Conservation (phyloP, 331 rosid genomes). For the Spiraea crenata region DNA sequence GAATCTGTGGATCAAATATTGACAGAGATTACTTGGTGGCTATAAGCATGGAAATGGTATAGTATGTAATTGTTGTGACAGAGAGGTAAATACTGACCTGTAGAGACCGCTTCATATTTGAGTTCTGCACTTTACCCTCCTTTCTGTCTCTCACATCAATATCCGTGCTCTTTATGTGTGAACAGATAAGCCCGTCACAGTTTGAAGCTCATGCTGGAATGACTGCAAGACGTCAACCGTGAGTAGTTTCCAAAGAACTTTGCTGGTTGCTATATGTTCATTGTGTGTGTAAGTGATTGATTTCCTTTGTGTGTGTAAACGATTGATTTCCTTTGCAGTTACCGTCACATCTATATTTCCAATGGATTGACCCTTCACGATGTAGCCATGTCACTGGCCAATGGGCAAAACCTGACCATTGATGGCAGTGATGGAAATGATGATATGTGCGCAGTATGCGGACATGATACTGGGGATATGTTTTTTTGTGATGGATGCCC, state of each 20-base stretch:
- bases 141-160: slow-evolving; percentile 6
- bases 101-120: slow-evolving; percentile 4
- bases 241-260: slow-evolving; percentile 32
- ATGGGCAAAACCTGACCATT: slow-evolving; percentile 84
- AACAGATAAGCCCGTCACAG: slow-evolving; percentile 65
- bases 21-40: slow-evolving; percentile 86
- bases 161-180: slow-evolving; percentile 11
- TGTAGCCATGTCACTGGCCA: slow-evolving; percentile 90
- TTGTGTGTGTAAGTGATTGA: slow-evolving; percentile 24
- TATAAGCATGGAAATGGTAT: slow-evolving; percentile 93
- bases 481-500: slow-evolving; percentile 90
- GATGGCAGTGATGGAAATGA: slow-evolving; percentile 97
- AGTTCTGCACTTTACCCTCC: slow-evolving; percentile 16
- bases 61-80: slow-evolving; percentile 77
- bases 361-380: slow-evolving; percentile 96
- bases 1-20: slow-evolving; percentile 16
- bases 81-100: slow-evolving; percentile 58
- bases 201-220: slow-evolving; percentile 75
- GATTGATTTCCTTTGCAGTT: slow-evolving; percentile 51
- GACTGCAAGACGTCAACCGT: slow-evolving; percentile 79
- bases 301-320: slow-evolving; percentile 21
- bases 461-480: slow-evolving; percentile 79
- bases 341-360: slow-evolving; percentile 91
- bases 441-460: slow-evolving; percentile 96
- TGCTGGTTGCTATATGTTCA: slow-evolving; percentile 15